These are phyloP conservation scores for Yarrowia yakushimensis DNA, from an alignment of 805 yeast genomes.

Conservation along the genomic window DNA sequence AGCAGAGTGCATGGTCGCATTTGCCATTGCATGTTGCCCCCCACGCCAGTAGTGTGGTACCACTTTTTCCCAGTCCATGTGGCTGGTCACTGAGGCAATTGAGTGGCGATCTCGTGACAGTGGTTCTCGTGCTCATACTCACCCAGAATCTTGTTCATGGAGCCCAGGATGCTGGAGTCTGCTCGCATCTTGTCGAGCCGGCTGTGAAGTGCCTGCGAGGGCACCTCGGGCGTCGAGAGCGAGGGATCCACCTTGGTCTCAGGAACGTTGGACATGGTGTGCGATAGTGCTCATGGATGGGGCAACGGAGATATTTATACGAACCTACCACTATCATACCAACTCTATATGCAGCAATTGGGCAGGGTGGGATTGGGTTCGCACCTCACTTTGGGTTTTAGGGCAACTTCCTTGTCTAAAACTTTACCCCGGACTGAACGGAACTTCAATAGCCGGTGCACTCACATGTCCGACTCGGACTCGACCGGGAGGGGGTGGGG, in stretches of 20 bases:
- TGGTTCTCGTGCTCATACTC: constrained; percentile 15
- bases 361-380: constrained; percentile 23
- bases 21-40: background rate
- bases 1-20: background rate
- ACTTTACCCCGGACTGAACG: constrained; percentile 25
- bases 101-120: constrained; percentile 1
- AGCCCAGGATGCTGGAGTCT: constrained; percentile 45
- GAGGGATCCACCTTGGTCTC: constrained; percentile 25
- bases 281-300: background rate
- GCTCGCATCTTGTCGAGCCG: constrained; percentile 39
- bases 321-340: constrained; percentile 5
- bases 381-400: background rate
- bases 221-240: constrained; percentile 23
- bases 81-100: constrained; percentile 16
- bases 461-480: constrained; percentile 23
- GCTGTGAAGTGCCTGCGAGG: constrained; percentile 10
- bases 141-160: constrained; percentile 48
- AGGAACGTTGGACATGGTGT: constrained; percentile 23
- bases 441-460: constrained; percentile 20
- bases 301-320: constrained; percentile 22
- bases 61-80: too few species aligned
- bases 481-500: background rate
- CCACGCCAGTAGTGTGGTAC: background rate
- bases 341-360: constrained; percentile 6
- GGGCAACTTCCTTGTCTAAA: constrained; percentile 20